Percentiles rank a stretch among this genome's conserved stretches.
phyloP scores from a whole-genome alignment of 805 yeast genomes.

The Candida xiaguanensis region DNA sequence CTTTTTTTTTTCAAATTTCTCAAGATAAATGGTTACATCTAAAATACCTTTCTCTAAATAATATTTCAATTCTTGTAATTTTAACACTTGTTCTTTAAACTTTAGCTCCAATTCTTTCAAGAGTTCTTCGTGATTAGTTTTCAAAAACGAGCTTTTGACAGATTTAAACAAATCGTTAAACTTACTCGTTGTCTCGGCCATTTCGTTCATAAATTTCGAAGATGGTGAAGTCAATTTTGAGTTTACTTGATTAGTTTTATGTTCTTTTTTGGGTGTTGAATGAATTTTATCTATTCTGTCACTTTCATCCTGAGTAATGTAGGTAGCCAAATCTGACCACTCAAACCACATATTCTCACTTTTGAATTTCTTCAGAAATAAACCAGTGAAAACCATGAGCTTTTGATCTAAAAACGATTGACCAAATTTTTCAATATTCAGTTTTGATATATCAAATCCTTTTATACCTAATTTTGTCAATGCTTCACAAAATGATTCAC shows the following conservation, averaged over 20 bases:
- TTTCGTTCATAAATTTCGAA: conserved; percentile 16
- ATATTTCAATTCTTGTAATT: conserved; percentile 28
- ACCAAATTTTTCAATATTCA: conserved; percentile 37
- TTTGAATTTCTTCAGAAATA: conserved; percentile 32
- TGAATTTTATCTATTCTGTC: background rate
- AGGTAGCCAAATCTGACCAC: conserved; percentile 33
- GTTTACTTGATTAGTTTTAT: background rate
- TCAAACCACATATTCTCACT: conserved; percentile 44
- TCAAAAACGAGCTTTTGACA: conserved; percentile 27
- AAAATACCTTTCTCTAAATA: conserved; percentile 27
- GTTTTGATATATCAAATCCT: conserved; percentile 33
- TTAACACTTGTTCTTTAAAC: conserved; percentile 32
- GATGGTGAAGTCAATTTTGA: conserved; percentile 1
- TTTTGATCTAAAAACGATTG: conserved; percentile 35
- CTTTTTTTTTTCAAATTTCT: conserved; percentile 32
- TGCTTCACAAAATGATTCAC: conserved; percentile 33
- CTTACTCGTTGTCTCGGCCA: conserved; percentile 23
- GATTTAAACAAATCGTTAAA: conserved; percentile 31
- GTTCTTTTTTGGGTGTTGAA: background rate
- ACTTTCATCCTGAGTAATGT: conserved; percentile 1
- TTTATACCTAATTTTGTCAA: conserved; percentile 22
- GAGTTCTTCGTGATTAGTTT: conserved; percentile 26
- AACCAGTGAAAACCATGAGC: conserved; percentile 27
- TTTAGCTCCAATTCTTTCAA: conserved; percentile 24
- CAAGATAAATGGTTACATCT: conserved; percentile 20